Percentiles rank a stretch among this genome's conserved stretches.
These are phyloP conservation scores for Neonectria faginata DNA, from an alignment of 2,329 filamentous ascomycete genomes.

Conservation along the genomic window DNA sequence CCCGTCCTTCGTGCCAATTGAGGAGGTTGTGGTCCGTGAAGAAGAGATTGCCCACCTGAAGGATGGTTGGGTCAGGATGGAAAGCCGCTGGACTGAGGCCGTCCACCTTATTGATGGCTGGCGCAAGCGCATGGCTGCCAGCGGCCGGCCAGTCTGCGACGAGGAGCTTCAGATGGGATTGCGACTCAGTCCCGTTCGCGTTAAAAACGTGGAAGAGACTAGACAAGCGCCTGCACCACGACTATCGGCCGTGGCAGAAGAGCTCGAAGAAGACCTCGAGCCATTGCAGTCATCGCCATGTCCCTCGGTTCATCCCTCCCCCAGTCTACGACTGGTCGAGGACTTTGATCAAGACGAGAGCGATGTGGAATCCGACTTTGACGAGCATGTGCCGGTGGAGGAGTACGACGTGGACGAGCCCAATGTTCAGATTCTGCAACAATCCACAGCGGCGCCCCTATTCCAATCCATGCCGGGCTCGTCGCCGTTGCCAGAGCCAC, in stretches of 20 bases:
- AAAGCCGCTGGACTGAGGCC: conserved; percentile 88
- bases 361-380: conserved; percentile 57
- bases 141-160: conserved; percentile 76
- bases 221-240: conserved; percentile 52
- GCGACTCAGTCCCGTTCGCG: conserved; percentile 69
- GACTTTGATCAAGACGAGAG: conserved; percentile 48
- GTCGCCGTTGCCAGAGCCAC: conserved; percentile 60
- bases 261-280: conserved; percentile 52
- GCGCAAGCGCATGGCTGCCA: conserved; percentile 82
- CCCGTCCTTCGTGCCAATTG: conserved; percentile 93
- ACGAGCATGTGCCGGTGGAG: conserved; percentile 59
- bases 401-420: conserved; percentile 57
- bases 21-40: conserved; percentile 93
- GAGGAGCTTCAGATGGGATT: conserved; percentile 77
- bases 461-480: conserved; percentile 51
- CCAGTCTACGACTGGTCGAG: conserved; percentile 31
- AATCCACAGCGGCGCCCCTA: conserved; percentile 52
- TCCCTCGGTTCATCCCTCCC: conserved; percentile 38
- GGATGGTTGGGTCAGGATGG: conserved; percentile 93
- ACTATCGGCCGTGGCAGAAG: conserved; percentile 62
- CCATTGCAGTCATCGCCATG: conserved; percentile 44
- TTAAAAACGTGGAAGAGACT: conserved; percentile 64
- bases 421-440: conserved; percentile 59
- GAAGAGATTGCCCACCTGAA: conserved; percentile 88
- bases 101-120: conserved; percentile 92